A percentile compares a stretch with the other conserved stretches of the same genome.
Conservation (phyloP, 495 filamentous ascomycete genomes). For the Bathelium albidoporum region DNA sequence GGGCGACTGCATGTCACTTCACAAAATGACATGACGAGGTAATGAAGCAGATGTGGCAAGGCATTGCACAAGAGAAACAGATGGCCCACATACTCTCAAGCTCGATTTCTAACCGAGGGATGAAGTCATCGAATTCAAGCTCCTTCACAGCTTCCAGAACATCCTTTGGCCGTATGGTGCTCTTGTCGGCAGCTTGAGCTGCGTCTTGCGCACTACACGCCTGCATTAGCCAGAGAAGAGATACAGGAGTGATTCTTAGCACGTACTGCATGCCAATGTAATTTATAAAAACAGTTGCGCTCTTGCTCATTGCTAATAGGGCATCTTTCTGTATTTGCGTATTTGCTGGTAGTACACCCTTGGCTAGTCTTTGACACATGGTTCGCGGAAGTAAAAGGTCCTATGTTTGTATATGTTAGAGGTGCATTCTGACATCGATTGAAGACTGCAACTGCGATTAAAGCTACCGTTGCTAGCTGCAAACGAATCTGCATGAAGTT, state of each 20-base stretch:
- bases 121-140: slow-evolving; percentile 73
- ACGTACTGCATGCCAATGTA: slow-evolving; percentile 76
- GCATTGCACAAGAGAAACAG: neutral
- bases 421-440: no score
- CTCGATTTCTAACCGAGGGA: slow-evolving; percentile 51
- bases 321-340: slow-evolving; percentile 93
- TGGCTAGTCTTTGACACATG: slow-evolving; percentile 86
- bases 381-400: slow-evolving; percentile 87
- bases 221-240: neutral
- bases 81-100: slow-evolving; percentile 39
- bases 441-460: no score
- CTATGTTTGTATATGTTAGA: slow-evolving; percentile 35
- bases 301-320: slow-evolving; percentile 80
- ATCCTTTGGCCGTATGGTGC: slow-evolving; percentile 76
- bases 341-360: slow-evolving; percentile 92
- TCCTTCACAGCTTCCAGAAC: slow-evolving; percentile 74
- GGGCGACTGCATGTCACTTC: no score
- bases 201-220: slow-evolving; percentile 64
- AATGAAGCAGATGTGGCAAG: slow-evolving; percentile 17
- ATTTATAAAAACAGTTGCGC: slow-evolving; percentile 87
- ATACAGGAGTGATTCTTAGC: neutral
- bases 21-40: no score
- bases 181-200: slow-evolving; percentile 54
- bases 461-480: no score
- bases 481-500: no score